phyloP scores from a whole-genome alignment of 2,329 filamentous ascomycete species.

The Sclerotinia glacialis region DNA sequence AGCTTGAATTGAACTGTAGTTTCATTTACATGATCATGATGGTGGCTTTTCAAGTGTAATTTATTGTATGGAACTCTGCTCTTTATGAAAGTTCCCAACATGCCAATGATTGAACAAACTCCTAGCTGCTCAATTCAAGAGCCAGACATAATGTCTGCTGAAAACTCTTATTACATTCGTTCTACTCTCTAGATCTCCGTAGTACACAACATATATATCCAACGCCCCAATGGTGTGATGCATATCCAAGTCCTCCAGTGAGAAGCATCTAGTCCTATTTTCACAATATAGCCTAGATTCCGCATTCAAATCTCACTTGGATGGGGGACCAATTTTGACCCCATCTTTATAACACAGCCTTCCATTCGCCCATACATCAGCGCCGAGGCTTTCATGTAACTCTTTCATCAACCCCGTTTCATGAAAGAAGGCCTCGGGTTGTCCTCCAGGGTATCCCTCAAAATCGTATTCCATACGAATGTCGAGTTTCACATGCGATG shows the following conservation, averaged over 20 bases:
- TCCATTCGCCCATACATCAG: not conserved
- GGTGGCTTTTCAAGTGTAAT: too few relatives aligned
- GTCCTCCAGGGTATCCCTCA: not conserved
- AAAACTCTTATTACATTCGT: not conserved
- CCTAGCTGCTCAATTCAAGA: too few relatives aligned
- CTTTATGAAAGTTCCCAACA: too few relatives aligned
- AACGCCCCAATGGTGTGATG: not conserved
- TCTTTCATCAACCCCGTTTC: not conserved
- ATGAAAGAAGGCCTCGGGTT: not conserved
- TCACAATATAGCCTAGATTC: not conserved
- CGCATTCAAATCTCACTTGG: not conserved
- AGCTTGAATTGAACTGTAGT: too few relatives aligned
- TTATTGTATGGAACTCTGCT: too few relatives aligned
- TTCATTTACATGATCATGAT: too few relatives aligned
- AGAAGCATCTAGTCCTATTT: not conserved
- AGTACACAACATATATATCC: too few relatives aligned
- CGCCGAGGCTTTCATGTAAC: not conserved
- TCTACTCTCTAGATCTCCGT: not conserved
- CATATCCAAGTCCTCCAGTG: not conserved
- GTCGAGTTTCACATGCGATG: not conserved
- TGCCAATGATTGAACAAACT: too few relatives aligned
- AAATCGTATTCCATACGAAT: too few relatives aligned
- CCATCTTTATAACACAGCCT: constrained; percentile 12
- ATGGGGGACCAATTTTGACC: not conserved
- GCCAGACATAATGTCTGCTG: too few relatives aligned